phyloP scores from a whole-genome alignment of 345 rosid genomes.

The Draba incana region DNA sequence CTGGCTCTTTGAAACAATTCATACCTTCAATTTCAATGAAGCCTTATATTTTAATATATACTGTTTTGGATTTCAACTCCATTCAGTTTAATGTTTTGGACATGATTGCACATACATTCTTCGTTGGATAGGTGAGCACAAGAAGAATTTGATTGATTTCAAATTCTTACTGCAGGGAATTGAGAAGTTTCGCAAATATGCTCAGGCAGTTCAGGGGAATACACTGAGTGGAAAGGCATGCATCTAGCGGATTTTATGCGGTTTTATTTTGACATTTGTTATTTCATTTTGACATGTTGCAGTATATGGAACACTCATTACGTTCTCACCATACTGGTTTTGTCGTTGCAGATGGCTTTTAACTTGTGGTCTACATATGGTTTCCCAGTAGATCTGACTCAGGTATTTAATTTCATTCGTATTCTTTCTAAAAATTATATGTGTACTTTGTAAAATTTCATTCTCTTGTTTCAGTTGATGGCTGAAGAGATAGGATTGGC shows the following conservation, averaged over 20 bases:
- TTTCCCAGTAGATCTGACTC: not conserved
- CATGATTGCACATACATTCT: not conserved
- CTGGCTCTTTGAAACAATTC: no score
- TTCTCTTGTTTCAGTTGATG: slow-evolving; percentile 58
- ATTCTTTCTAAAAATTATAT: not conserved
- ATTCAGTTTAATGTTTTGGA: not conserved
- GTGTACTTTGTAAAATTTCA: not conserved
- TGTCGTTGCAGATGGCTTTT: slow-evolving; percentile 68
- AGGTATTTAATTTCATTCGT: not conserved
- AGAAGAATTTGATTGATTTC: not conserved
- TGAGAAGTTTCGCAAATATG: slow-evolving; percentile 79
- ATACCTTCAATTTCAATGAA: not conserved
- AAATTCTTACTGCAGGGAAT: slow-evolving; percentile 57
- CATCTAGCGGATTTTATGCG: not conserved
- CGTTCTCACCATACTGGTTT: not conserved
- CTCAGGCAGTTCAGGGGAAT: slow-evolving; percentile 67
- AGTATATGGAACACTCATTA: not conserved
- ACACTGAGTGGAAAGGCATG: slow-evolving; percentile 65
- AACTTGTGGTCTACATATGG: not conserved
- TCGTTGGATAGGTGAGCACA: not conserved
- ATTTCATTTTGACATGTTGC: not conserved
- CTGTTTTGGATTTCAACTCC: not conserved
- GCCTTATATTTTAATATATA: not conserved
- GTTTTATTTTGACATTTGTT: not conserved
- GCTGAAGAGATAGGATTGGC: slow-evolving; percentile 72